phyloP scores from a whole-genome alignment of 768 basidiomycete species.

The Leccinellum rugosiceps region DNA sequence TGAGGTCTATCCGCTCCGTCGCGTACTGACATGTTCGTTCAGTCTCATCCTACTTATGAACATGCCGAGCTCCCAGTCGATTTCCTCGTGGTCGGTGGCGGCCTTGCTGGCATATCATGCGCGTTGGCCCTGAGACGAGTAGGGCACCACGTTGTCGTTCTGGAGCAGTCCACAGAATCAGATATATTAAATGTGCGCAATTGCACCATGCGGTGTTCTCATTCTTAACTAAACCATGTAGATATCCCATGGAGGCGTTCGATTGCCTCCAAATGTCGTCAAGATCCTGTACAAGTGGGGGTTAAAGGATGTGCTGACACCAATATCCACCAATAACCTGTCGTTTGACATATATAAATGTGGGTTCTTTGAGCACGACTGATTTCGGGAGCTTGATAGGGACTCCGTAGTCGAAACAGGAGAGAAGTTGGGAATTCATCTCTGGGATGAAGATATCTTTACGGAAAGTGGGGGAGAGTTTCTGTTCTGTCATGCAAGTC shows the following conservation, averaged over 20 bases:
- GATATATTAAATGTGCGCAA: conserved; percentile 32
- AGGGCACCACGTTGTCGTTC: conserved; percentile 58
- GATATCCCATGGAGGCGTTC: conserved; percentile 36
- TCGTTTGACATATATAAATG: conserved; percentile 27
- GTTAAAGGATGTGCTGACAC: conserved; percentile 40
- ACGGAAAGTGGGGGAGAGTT: conserved; percentile 48
- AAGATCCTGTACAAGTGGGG: conserved; percentile 56
- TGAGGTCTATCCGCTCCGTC: not conserved
- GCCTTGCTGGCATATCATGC: conserved; percentile 53
- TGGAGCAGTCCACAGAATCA: conserved; percentile 48
- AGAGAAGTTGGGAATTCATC: conserved; percentile 41
- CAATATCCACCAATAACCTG: conserved; percentile 26
- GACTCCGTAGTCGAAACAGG: conserved; percentile 41
- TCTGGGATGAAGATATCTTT: conserved; percentile 47
- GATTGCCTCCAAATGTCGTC: conserved; percentile 58
- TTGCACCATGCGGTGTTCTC: not conserved
- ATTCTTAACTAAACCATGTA: not conserved
- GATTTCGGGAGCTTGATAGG: not conserved
- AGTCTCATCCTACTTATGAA: conserved; percentile 14
- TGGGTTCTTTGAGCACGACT: conserved; percentile 11
- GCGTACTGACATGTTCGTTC: not conserved
- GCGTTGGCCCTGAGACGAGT: conserved; percentile 53
- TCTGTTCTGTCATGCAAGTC: conserved; percentile 45
- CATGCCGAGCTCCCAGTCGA: conserved; percentile 26
- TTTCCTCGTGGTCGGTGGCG: conserved; percentile 49